Conservation (phyloP, 192 early-diverging fungal species). For the Pilaira anomala region DNA sequence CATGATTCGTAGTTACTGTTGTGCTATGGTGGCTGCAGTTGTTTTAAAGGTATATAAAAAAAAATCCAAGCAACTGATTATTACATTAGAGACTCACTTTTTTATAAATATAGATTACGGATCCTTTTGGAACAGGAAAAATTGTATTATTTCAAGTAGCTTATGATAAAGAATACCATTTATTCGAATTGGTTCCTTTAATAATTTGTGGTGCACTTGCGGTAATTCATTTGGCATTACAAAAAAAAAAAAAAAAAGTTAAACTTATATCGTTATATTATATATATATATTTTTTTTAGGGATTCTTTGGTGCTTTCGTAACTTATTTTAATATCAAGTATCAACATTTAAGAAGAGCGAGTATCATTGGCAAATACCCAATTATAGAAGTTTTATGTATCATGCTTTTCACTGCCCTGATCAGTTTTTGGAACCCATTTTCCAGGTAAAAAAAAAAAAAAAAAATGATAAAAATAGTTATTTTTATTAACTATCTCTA, state of each 20-base stretch:
- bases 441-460: constrained; percentile 52
- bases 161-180: constrained; percentile 86
- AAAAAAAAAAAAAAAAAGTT: too few relatives aligned
- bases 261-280: not conserved
- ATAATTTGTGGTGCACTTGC: constrained; percentile 80
- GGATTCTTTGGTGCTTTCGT: constrained; percentile 85
- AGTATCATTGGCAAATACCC: constrained; percentile 66
- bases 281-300: constrained; percentile 39
- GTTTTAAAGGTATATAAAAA: constrained; percentile 62
- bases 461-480: not conserved
- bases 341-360: constrained; percentile 71
- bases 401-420: constrained; percentile 69
- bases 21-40: constrained; percentile 86
- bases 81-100: not conserved
- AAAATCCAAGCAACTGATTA: not conserved
- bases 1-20: constrained; percentile 93
- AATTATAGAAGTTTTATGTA: constrained; percentile 68
- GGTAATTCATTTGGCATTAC: constrained; percentile 36
- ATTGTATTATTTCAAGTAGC: constrained; percentile 85
- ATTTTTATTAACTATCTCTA: constrained; percentile 6
- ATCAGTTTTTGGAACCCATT: constrained; percentile 80
- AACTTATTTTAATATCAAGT: constrained; percentile 64
- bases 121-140: constrained; percentile 83
- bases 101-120: constrained; percentile 56
- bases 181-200: constrained; percentile 89